Evolutionary conservation across 2,329 filamentous ascomycete species (phyloP).

Genomic region (Grosmannia clavigera): DNA sequence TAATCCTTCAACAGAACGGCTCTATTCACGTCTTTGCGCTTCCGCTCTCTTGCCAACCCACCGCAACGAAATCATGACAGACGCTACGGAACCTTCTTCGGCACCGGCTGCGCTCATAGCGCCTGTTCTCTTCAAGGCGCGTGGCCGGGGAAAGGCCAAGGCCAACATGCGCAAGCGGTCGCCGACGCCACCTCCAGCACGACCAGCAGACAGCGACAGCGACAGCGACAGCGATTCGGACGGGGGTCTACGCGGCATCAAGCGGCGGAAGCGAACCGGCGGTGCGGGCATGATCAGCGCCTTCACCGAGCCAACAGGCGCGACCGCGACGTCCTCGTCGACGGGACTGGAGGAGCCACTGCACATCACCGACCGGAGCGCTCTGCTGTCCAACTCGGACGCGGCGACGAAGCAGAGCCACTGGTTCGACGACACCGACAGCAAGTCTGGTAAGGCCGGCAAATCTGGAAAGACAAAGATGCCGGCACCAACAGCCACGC

Average conservation of each 20-base stretch:
- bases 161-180: constrained; percentile 70
- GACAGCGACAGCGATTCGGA: constrained; percentile 47
- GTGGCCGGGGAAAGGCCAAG: constrained; percentile 57
- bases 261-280: constrained; percentile 51
- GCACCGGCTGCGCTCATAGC: constrained; percentile 19
- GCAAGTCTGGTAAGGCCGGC: constrained; percentile 34
- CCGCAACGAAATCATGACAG: background rate
- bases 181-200: constrained; percentile 59
- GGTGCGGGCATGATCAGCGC: constrained; percentile 21
- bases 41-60: background rate
- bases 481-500: background rate
- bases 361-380: constrained; percentile 43
- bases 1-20: background rate
- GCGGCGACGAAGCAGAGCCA: constrained; percentile 81
- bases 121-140: constrained; percentile 69
- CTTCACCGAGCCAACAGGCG: constrained; percentile 13
- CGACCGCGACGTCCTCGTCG: constrained; percentile 10
- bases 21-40: background rate
- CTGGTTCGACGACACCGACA: constrained; percentile 31
- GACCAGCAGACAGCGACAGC: constrained; percentile 24
- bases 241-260: constrained; percentile 52
- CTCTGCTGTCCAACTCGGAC: constrained; percentile 54
- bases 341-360: constrained; percentile 6
- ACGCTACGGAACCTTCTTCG: constrained; percentile 15
- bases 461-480: background rate